Evolutionary conservation across 306 rosid species (phyloP), one percentile per base, ranked within the genome.

Genomic region (Rosa multiflora): DNA sequence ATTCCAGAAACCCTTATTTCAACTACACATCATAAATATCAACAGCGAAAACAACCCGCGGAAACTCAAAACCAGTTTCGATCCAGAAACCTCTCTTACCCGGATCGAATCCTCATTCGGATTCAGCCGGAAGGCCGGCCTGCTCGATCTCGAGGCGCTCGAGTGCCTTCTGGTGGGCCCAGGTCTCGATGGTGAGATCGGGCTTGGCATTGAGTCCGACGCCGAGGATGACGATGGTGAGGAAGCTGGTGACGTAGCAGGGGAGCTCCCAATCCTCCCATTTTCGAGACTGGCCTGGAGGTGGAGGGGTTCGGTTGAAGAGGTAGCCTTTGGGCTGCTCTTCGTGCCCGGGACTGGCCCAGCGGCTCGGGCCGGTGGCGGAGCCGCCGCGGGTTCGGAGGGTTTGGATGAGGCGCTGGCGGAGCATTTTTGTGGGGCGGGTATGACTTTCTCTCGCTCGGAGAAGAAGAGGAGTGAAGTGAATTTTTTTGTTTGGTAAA

Each of bases 241-340:
- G 94, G 85, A 96, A 96, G 82, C 99, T 96, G 11, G 99, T 91
- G 83, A 96, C 74, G 85, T 96, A 96, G 92, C 99, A 96, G 8
- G 99, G 99, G 2, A 96, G 92, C 73, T 96, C 99, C 99, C 99
- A 96, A 48, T 96, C 99, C 73, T 96, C 99, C 99, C 99, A 96
- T 70, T 88, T 91, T 8, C 99, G 98, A 7, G 98, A 72, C 75
- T 93, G 82, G 4, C 99, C 99, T 0, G 93, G 88, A 4, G 98
- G 88, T 0, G 17, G 88, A 0, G 99, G 98, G 20, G 94, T 88
- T 46, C 96, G 84, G 84, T 91, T 96, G 85, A 96, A 89, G 78
- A 85, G 91, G 79, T 83, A 81, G 0, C 99, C 99, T 74, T 96
- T 96, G 6, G 99, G 96, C 0, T 56, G 77, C 58, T 93, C 99